phyloP scores from a whole-genome alignment of 306 rosid genomes.

The Leucaena leucocephala region DNA sequence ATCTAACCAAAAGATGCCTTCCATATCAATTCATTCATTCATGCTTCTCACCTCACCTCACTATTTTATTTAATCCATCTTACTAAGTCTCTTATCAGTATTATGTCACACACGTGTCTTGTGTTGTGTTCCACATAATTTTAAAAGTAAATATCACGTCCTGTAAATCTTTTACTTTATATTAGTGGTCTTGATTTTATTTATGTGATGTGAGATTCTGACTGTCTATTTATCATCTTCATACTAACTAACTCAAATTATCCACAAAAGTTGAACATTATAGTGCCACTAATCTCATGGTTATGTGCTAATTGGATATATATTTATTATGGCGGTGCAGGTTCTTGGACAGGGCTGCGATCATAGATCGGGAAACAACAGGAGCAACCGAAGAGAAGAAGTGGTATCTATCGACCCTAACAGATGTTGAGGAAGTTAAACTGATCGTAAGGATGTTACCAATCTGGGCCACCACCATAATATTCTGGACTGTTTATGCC shows the following conservation, averaged over 20 bases:
- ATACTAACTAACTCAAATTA: neutral
- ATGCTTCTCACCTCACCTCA: too few relatives aligned
- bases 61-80: too few relatives aligned
- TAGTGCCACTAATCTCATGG: neutral
- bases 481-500: conserved; percentile 82
- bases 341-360: conserved; percentile 84
- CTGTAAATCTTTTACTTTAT: neutral
- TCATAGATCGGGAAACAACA: conserved; percentile 35
- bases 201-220: neutral
- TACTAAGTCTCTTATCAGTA: too few relatives aligned
- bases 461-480: conserved; percentile 88
- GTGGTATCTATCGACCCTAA: conserved; percentile 71
- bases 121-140: neutral
- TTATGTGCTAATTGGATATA: neutral
- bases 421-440: conserved; percentile 89
- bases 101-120: too few relatives aligned
- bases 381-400: conserved; percentile 36
- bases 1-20: neutral
- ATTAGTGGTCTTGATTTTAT: neutral
- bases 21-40: neutral
- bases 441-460: conserved; percentile 71
- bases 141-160: neutral
- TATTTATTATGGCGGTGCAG: conserved; percentile 43
- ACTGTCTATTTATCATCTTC: neutral
- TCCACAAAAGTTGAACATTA: neutral